These are phyloP conservation scores for Zoysia matrella DNA, from an alignment of 202 grass and related monocot genomes.

Conservation along the genomic window DNA sequence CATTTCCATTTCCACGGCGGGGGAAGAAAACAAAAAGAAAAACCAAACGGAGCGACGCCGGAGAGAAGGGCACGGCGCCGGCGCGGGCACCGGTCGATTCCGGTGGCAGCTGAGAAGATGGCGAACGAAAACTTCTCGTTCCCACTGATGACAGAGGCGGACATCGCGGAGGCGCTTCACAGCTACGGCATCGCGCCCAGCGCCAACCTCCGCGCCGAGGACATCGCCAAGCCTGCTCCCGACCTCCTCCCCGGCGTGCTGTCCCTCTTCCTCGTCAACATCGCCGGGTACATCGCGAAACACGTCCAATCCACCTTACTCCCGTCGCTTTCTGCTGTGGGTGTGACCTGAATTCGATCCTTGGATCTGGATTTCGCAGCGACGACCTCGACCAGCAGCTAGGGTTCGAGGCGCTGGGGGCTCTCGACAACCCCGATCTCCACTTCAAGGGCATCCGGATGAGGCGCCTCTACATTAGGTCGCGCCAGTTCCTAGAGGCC, in stretches of 20 bases:
- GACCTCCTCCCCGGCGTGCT: conserved; percentile 60
- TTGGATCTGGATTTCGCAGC: conserved; percentile 30
- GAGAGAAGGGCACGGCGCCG: background rate
- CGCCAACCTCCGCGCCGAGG: conserved; percentile 39
- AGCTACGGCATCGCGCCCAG: conserved; percentile 44
- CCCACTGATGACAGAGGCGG: conserved; percentile 50
- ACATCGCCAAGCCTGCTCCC: conserved; percentile 58
- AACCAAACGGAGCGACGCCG: background rate
- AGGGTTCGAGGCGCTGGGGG: conserved; percentile 52
- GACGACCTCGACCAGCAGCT: conserved; percentile 59
- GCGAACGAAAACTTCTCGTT: conserved; percentile 54
- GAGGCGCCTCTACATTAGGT: conserved; percentile 35
- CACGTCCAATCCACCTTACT: background rate
- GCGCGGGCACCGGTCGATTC: background rate
- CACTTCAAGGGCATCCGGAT: conserved; percentile 34
- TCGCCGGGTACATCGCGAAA: conserved; percentile 31
- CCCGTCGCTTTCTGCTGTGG: too few species aligned
- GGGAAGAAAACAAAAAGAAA: background rate
- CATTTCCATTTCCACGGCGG: background rate
- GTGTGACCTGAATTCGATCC: background rate
- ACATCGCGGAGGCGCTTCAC: conserved; percentile 51
- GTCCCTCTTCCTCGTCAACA: conserved; percentile 48
- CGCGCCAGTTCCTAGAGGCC: conserved; percentile 53
- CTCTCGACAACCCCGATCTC: conserved; percentile 67
- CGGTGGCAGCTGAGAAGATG: conserved; percentile 27